Conservation (phyloP, 306 rosid species). For the Neltuma alba region DNA sequence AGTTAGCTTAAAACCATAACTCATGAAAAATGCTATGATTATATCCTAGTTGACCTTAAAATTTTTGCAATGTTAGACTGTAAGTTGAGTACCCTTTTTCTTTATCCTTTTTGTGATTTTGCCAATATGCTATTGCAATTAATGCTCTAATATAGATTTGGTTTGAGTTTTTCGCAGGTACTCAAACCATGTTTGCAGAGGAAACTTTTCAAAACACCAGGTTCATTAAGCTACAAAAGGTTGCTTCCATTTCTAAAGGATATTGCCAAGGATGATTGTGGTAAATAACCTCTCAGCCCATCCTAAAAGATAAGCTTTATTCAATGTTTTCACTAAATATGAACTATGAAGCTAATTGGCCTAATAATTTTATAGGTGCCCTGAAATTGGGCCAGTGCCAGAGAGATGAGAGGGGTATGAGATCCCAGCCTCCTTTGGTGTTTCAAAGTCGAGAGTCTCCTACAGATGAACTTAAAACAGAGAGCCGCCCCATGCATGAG, state of each 20-base stretch:
- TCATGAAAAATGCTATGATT: neutral
- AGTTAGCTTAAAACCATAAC: constrained; percentile 9
- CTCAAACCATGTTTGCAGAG: constrained; percentile 55
- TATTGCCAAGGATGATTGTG: constrained; percentile 40
- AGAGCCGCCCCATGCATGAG: constrained; percentile 19
- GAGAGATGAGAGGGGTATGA: constrained; percentile 13
- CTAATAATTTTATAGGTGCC: constrained; percentile 38
- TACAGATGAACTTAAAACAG: constrained; percentile 4
- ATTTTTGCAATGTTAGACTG: neutral
- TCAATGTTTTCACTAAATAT: neutral
- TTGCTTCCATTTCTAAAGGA: constrained; percentile 73
- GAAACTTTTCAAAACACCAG: constrained; percentile 71
- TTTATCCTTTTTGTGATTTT: neutral
- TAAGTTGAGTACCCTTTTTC: neutral
- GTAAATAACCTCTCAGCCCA: constrained; percentile 36
- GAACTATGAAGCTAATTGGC: constrained; percentile 17
- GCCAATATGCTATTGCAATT: neutral
- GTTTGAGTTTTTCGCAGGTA: constrained; percentile 49
- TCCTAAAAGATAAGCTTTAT: neutral
- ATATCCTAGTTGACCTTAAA: neutral
- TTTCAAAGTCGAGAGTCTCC: constrained; percentile 37
- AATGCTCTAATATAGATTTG: constrained; percentile 21
- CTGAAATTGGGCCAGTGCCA: constrained; percentile 30
- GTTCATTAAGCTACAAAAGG: constrained; percentile 77
- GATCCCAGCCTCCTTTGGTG: constrained; percentile 25